Evolutionary conservation across 768 basidiomycete genomes (phyloP).

Genomic region (Psilocybe tampanensis): DNA sequence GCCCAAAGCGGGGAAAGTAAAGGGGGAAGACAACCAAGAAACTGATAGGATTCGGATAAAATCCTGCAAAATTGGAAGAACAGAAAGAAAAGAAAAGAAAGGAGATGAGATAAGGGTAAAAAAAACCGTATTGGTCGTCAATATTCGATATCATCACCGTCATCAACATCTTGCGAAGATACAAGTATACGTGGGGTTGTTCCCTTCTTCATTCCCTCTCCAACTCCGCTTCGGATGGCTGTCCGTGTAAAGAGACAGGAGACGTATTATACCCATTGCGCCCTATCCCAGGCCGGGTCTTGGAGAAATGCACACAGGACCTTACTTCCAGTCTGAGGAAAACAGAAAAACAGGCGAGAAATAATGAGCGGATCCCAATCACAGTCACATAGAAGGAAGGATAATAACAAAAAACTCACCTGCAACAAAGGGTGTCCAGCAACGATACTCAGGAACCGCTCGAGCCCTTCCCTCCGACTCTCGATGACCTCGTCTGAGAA

Average conservation of each 20-base stretch:
- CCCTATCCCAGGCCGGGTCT: slow-evolving; percentile 89
- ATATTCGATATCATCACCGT: too few species aligned
- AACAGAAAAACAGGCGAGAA: too few species aligned
- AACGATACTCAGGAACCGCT: slow-evolving; percentile 93
- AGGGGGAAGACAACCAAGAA: too few species aligned
- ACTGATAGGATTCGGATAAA: too few species aligned
- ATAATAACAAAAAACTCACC: slow-evolving; percentile 45
- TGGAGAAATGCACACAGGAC: slow-evolving; percentile 95
- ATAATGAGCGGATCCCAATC: slow-evolving; percentile 2
- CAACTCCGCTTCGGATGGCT: background rate
- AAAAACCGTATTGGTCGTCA: too few species aligned
- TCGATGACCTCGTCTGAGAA: slow-evolving; percentile 99
- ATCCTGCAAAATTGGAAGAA: too few species aligned
- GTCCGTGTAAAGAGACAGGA: background rate
- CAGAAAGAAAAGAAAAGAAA: too few species aligned
- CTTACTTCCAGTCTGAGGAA: slow-evolving; percentile 85
- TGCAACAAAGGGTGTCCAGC: slow-evolving; percentile 97
- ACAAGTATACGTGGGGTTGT: background rate
- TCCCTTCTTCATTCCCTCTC: background rate
- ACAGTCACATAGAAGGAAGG: background rate
- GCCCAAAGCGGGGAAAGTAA: too few species aligned
- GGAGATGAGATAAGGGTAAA: too few species aligned
- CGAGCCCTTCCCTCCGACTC: slow-evolving; percentile 85
- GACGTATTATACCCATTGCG: slow-evolving; percentile 65
- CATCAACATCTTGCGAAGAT: background rate